Percentiles rank a stretch among this genome's conserved stretches.
Conservation (phyloP, 2,329 filamentous ascomycete species). For the Amphichorda felina region DNA sequence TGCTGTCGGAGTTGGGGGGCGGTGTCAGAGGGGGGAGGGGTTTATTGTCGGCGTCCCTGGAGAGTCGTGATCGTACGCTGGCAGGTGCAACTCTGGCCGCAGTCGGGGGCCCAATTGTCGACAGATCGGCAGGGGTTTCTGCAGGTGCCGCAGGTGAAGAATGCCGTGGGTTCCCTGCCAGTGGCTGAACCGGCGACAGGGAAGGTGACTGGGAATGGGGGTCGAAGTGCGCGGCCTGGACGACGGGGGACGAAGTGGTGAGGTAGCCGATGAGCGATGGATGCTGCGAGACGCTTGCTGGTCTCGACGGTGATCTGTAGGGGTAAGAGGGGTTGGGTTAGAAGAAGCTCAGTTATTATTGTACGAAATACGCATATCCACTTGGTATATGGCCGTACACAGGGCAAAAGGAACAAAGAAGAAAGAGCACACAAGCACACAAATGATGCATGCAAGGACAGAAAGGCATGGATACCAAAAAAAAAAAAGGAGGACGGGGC, state of each 20-base stretch:
- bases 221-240: slow-evolving; percentile 41
- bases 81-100: slow-evolving; percentile 15
- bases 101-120: slow-evolving; percentile 15
- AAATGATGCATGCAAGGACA: too few relatives aligned
- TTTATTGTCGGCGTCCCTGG: slow-evolving; percentile 16
- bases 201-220: slow-evolving; percentile 9
- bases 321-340: background rate
- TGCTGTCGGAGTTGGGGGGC: slow-evolving; percentile 25
- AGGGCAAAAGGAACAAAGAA: too few relatives aligned
- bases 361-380: too few relatives aligned
- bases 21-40: slow-evolving; percentile 30
- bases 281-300: slow-evolving; percentile 32
- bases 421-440: too few relatives aligned
- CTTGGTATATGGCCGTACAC: too few relatives aligned
- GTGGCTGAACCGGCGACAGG: background rate
- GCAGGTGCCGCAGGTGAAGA: background rate
- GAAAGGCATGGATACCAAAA: too few relatives aligned
- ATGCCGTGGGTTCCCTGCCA: background rate
- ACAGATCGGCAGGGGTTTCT: slow-evolving; percentile 8
- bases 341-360: too few relatives aligned
- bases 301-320: slow-evolving; percentile 4
- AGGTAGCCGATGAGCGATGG: slow-evolving; percentile 57
- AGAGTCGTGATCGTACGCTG: slow-evolving; percentile 13
- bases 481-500: too few relatives aligned
- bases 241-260: slow-evolving; percentile 56